A percentile compares a stretch with the other conserved stretches of the same genome.
These are phyloP conservation scores for Lipomyces starkeyi DNA, from an alignment of 805 yeast species.

Conservation along the genomic window DNA sequence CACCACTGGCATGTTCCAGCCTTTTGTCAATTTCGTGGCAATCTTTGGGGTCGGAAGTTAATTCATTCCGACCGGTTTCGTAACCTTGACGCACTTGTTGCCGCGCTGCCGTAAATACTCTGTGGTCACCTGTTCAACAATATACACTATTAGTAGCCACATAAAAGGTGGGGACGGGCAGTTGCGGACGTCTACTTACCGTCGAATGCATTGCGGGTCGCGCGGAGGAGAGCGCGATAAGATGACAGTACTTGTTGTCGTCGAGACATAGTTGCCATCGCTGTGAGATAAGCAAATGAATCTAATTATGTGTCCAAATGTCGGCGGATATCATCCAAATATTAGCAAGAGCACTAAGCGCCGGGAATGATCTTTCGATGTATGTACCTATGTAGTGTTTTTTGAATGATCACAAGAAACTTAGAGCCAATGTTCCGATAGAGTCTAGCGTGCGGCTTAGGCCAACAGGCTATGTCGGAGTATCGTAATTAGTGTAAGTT, in stretches of 20 bases:
- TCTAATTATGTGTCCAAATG: background rate
- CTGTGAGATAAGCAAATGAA: background rate
- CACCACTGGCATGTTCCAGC: conserved; percentile 65
- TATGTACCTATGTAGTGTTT: too few relatives aligned
- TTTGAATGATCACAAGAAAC: too few relatives aligned
- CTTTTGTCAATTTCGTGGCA: conserved; percentile 56
- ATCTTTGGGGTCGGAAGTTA: conserved; percentile 33
- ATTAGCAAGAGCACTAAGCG: background rate
- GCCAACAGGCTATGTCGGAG: too few relatives aligned
- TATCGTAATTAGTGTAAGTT: too few relatives aligned
- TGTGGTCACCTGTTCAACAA: conserved; percentile 46
- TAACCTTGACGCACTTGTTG: conserved; percentile 62
- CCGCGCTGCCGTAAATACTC: conserved; percentile 65
- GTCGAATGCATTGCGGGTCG: conserved; percentile 46
- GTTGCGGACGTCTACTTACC: conserved; percentile 26
- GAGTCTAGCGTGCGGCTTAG: too few relatives aligned
- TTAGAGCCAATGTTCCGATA: too few relatives aligned
- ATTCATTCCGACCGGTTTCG: conserved; percentile 43
- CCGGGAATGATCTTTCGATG: too few relatives aligned
- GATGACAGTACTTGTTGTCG: conserved; percentile 38
- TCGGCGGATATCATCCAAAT: background rate
- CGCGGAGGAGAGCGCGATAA: conserved; percentile 43
- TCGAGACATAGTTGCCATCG: conserved; percentile 24
- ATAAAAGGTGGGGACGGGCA: background rate
- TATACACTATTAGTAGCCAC: background rate